These are phyloP conservation scores for Infundibulicybe gibba DNA, from an alignment of 768 basidiomycete species.

Conservation along the genomic window DNA sequence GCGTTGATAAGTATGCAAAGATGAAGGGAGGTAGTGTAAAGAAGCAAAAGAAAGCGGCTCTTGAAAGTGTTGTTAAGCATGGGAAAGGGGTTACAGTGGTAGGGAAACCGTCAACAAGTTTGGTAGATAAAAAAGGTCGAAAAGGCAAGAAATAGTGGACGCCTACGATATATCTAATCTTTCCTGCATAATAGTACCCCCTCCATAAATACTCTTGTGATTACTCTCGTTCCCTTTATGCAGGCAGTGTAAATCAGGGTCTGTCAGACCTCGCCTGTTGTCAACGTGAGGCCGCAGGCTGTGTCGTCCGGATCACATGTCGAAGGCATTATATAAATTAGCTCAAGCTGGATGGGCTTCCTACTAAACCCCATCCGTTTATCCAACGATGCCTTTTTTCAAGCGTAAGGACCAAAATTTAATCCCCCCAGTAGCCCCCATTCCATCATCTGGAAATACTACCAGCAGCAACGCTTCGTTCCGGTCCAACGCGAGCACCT, in stretches of 20 bases:
- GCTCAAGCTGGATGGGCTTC: neutral
- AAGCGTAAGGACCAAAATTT: conserved; percentile 60
- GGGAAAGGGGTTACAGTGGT: conserved; percentile 87
- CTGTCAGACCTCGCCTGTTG: no score
- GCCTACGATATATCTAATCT: neutral
- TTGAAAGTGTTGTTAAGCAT: conserved; percentile 78
- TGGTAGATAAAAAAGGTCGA: conserved; percentile 23
- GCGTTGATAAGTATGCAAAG: conserved; percentile 61
- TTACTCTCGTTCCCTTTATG: no score
- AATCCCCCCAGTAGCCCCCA: conserved; percentile 62
- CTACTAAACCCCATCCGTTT: conserved; percentile 11
- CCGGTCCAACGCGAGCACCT: conserved; percentile 56
- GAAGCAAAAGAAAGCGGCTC: conserved; percentile 81
- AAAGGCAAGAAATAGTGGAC: conserved; percentile 4
- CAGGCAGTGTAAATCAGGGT: no score
- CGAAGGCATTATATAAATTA: neutral
- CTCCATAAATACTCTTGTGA: no score
- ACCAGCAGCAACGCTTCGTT: conserved; percentile 37
- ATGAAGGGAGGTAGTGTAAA: conserved; percentile 54
- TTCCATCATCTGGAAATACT: conserved; percentile 25
- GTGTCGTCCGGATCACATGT: no score
- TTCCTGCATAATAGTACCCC: neutral
- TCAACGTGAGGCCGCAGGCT: no score
- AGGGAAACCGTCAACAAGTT: conserved; percentile 56
- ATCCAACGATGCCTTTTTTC: conserved; percentile 56